Percentiles rank a stretch among this genome's conserved stretches.
Conservation (phyloP, 2,329 filamentous ascomycete genomes). For the Nothopassalora personata region DNA sequence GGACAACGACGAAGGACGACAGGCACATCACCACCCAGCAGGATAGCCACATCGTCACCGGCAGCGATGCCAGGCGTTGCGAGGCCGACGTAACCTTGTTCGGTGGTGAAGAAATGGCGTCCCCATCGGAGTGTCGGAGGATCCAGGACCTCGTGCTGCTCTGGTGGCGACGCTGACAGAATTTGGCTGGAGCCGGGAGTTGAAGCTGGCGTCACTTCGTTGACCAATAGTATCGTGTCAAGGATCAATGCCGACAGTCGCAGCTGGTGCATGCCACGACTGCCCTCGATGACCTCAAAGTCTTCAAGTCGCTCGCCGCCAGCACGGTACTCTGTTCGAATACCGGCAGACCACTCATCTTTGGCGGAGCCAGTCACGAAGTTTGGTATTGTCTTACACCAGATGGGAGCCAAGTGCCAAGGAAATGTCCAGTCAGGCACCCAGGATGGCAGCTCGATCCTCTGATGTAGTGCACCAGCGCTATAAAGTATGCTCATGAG, state of each 20-base stretch:
- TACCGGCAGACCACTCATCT: conserved; percentile 24
- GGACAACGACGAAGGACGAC: conserved; percentile 23
- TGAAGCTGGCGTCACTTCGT: conserved; percentile 23
- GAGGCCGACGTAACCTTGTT: conserved; percentile 22
- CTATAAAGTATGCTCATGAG: conserved; percentile 31
- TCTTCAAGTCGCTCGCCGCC: conserved; percentile 22
- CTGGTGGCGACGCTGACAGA: conserved; percentile 8
- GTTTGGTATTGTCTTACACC: conserved; percentile 24
- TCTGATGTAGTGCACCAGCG: conserved; percentile 28
- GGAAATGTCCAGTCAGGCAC: conserved; percentile 31
- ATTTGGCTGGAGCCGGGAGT: conserved; percentile 18
- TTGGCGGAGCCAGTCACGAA: conserved; percentile 16
- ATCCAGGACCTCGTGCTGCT: conserved; percentile 7
- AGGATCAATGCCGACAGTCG: conserved; percentile 25
- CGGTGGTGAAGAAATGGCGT: conserved; percentile 25
- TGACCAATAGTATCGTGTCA: conserved; percentile 21
- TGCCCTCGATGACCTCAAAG: conserved; percentile 24
- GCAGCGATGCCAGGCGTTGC: conserved; percentile 23
- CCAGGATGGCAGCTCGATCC: conserved; percentile 31
- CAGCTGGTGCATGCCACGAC: conserved; percentile 14
- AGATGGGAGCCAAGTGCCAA: conserved; percentile 29
- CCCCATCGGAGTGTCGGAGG: conserved; percentile 22
- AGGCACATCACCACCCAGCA: conserved; percentile 29
- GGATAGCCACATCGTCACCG: conserved; percentile 23
- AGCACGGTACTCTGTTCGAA: conserved; percentile 25